These are phyloP conservation scores for Trichothecium roseum DNA, from an alignment of 2,329 filamentous ascomycete genomes.

Conservation along the genomic window DNA sequence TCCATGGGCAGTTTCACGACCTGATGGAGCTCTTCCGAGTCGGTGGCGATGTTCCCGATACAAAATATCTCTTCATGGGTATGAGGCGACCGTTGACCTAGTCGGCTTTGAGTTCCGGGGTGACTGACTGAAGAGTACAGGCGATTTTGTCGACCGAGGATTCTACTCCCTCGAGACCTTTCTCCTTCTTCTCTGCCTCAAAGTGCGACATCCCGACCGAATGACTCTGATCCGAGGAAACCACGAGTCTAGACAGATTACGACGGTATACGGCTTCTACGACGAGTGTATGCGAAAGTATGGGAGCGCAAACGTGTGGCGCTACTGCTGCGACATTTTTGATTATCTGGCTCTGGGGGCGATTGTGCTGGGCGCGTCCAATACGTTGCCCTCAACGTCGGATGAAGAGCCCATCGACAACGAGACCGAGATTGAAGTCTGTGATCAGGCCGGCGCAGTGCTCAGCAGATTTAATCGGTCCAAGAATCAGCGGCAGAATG, in stretches of 20 bases:
- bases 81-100: conserved; percentile 19
- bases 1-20: conserved; percentile 94
- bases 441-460: conserved; percentile 72
- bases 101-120: not conserved
- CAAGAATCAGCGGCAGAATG: conserved; percentile 13
- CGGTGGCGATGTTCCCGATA: conserved; percentile 87
- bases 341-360: conserved; percentile 90
- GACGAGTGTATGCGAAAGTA: conserved; percentile 96
- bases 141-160: conserved; percentile 94
- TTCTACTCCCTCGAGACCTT: conserved; percentile 98
- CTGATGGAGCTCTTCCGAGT: conserved; percentile 95
- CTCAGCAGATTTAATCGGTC: conserved; percentile 57
- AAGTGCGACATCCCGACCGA: conserved; percentile 93
- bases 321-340: conserved; percentile 95
- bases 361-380: conserved; percentile 77
- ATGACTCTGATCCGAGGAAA: conserved; percentile 95
- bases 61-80: conserved; percentile 97
- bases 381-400: conserved; percentile 42
- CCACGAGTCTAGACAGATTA: conserved; percentile 94
- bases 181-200: conserved; percentile 86
- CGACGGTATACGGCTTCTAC: conserved; percentile 96
- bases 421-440: conserved; percentile 85
- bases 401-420: conserved; percentile 45
- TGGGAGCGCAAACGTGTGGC: conserved; percentile 92
- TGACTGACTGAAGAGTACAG: conserved; percentile 29